phyloP scores from a whole-genome alignment of 805 yeast genomes.

The Tetrapisispora fleetii region DNA sequence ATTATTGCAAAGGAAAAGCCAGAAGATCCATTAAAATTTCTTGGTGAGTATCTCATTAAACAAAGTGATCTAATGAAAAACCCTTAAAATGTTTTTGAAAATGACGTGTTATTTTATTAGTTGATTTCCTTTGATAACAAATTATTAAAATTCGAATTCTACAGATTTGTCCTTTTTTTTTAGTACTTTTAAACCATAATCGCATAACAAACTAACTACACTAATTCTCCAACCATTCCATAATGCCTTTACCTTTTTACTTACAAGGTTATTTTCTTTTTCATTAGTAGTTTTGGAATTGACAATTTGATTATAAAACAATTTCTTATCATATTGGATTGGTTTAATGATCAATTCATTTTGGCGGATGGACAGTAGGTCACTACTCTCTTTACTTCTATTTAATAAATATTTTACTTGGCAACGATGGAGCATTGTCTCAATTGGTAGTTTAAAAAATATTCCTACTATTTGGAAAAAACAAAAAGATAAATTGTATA shows the following conservation, averaged over 20 bases:
- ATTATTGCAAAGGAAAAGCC: conserved; percentile 43
- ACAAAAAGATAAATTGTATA: conserved; percentile 33
- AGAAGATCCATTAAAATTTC: conserved; percentile 40
- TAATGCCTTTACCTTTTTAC: conserved; percentile 26
- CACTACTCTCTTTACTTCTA: conserved; percentile 4
- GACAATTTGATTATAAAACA: background rate
- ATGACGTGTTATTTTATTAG: background rate
- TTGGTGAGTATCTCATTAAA: conserved; percentile 46
- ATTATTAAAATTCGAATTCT: conserved; percentile 25
- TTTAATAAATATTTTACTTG: conserved; percentile 58
- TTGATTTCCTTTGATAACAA: background rate
- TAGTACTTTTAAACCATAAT: conserved; percentile 66
- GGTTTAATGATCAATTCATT: conserved; percentile 51
- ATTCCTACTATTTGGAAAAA: conserved; percentile 38
- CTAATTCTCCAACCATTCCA: conserved; percentile 94
- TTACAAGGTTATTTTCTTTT: background rate
- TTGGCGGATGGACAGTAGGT: background rate
- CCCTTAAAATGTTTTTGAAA: background rate
- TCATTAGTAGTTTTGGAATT: background rate
- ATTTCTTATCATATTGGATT: conserved; percentile 38
- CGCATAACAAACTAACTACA: conserved; percentile 64
- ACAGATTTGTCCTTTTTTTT: conserved; percentile 29
- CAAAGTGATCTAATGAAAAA: conserved; percentile 20
- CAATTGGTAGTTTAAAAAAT: conserved; percentile 74
- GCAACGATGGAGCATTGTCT: conserved; percentile 74